Conservation (phyloP, 257 asterid species). For the Thymus quinquecostatus region DNA sequence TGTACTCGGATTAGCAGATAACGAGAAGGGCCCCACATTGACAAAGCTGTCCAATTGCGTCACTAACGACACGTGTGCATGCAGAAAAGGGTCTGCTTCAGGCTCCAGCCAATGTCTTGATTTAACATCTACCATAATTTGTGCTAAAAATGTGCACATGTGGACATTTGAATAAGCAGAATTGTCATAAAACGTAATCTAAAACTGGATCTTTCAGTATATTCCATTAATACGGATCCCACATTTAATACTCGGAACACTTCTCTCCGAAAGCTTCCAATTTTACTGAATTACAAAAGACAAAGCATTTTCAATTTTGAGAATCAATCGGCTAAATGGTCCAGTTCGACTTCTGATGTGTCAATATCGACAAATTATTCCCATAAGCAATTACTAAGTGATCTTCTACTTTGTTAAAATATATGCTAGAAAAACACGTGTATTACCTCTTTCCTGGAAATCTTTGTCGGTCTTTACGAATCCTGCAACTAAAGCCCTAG, state of each 20-base stretch:
- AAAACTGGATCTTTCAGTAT: background rate
- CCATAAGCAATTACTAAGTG: conserved; percentile 1
- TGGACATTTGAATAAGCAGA: background rate
- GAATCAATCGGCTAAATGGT: background rate
- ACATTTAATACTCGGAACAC: background rate
- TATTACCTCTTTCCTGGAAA: conserved; percentile 86
- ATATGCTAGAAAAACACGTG: background rate
- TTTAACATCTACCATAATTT: background rate
- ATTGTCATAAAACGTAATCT: background rate
- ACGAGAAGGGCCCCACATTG: background rate
- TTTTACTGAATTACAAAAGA: background rate
- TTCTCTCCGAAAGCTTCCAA: background rate
- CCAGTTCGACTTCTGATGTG: background rate
- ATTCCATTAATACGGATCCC: background rate
- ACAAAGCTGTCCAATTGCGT: background rate
- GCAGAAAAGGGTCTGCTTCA: no score
- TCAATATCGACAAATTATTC: background rate
- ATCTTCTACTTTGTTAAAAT: background rate
- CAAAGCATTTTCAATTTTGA: conserved; percentile 16
- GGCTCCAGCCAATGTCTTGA: background rate
- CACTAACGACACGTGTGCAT: background rate
- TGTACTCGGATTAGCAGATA: conserved; percentile 1
- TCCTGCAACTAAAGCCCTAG: conserved; percentile 96
- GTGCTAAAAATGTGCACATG: background rate
- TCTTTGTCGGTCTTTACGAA: conserved; percentile 96